A percentile compares a stretch with the other conserved stretches of the same genome.
Evolutionary conservation across 2,329 filamentous ascomycete genomes (phyloP).

Genomic region (Aspergillus alliaceus): DNA sequence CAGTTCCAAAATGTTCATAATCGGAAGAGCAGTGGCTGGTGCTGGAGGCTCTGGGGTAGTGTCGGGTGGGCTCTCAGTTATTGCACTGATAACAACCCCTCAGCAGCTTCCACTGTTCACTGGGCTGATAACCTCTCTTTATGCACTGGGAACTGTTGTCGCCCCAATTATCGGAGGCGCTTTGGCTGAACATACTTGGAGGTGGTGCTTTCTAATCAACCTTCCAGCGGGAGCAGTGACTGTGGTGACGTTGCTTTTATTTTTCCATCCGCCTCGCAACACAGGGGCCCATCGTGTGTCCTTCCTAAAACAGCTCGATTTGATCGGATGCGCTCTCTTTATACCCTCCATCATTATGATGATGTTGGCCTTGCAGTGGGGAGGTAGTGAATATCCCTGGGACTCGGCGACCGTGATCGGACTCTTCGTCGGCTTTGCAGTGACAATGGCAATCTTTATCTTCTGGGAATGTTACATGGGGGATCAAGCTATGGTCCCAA

Average conservation of each 20-base stretch:
- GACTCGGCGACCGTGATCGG: slow-evolving; percentile 23
- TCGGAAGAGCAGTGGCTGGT: slow-evolving; percentile 10
- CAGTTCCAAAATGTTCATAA: slow-evolving; percentile 9
- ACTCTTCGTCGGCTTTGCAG: slow-evolving; percentile 16
- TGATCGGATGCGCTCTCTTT: slow-evolving; percentile 23
- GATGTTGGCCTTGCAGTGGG: slow-evolving; percentile 27
- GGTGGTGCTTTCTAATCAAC: slow-evolving; percentile 12
- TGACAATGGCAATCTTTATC: background rate
- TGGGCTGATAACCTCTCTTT: slow-evolving; percentile 2
- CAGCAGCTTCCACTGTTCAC: slow-evolving; percentile 7
- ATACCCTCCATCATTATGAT: slow-evolving; percentile 22
- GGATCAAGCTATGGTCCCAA: slow-evolving; percentile 3
- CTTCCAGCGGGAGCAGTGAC: slow-evolving; percentile 14
- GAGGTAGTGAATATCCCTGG: slow-evolving; percentile 22
- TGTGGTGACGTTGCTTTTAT: slow-evolving; percentile 7
- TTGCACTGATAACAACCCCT: slow-evolving; percentile 4
- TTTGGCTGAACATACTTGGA: slow-evolving; percentile 6
- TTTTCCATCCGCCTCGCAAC: slow-evolving; percentile 9
- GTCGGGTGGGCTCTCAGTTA: slow-evolving; percentile 6
- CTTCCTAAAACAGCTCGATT: slow-evolving; percentile 19
- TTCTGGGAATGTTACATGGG: slow-evolving; percentile 3
- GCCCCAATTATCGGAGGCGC: slow-evolving; percentile 5
- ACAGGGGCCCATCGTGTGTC: background rate
- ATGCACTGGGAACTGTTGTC: slow-evolving; percentile 6
- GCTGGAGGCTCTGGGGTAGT: slow-evolving; percentile 10